Evolutionary conservation across 352 stramenopile species (phyloP), one percentile per base, ranked within the genome.

Genomic region (Phytophthora pini): DNA sequence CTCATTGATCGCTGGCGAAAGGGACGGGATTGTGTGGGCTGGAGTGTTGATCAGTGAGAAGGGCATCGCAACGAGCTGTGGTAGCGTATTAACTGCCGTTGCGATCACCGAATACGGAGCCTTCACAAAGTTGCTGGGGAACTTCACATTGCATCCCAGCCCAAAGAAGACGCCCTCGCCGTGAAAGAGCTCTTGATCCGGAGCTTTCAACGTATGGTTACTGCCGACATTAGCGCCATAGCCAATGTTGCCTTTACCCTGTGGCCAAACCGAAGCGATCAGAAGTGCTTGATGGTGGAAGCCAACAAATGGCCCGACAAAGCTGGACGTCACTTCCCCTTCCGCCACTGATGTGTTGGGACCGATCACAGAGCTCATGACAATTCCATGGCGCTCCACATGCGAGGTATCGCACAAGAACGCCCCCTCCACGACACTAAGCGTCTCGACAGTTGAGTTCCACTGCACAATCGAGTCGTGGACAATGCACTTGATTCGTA

Each of bases 151-250:
- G 62, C 80, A 96, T 8, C 85, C 88, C 7, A 99, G 77, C 0
- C 97, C 97, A 74, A 97, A 99, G 75, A 99, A 99, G 24, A 97
- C 68, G 46, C 97, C 97, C 72, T 99, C 97, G 2, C 96, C 97
- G 0, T 87, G 83, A 40, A 94, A 86, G 2, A 96, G 79, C 73
- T 99, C 97, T 74, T 96, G 88, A 57, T 96, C 88, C 0, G 88
- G 88, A 0, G 85, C 86, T 49, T 94, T 94, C n/a, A 96, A 68
- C 43, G 97, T 99, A 74, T 99, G 97, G 72, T 99, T 99, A 56
- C 90, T 98, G 41, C 97, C 97, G 24, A 99, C 93, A 65, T 99
- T 99, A 47, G 93, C 94, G 27, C 95, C 95, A 52, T 98, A 98
- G 13, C 88, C 92, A 40, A 98, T 76, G 60, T 98, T 98, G 13